Percentiles rank a stretch among this genome's conserved stretches.
Conservation (phyloP, 164 flowering plant species). For the Magnolia sinica region DNA sequence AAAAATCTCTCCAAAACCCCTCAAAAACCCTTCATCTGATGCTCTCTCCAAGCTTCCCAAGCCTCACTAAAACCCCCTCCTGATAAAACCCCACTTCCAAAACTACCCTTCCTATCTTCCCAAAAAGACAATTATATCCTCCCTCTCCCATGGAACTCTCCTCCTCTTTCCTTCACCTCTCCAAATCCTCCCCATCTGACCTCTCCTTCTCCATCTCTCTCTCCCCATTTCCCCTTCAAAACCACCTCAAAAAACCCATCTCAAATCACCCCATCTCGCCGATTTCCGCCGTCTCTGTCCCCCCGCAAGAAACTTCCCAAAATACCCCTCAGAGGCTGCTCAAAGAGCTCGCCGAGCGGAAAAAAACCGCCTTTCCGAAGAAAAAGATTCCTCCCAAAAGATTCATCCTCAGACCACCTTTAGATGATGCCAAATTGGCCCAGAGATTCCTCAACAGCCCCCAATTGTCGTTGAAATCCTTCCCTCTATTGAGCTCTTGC, state of each 20-base stretch:
- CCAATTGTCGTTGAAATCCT: constrained; percentile 77
- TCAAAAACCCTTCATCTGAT: constrained; percentile 1
- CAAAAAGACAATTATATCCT: no score
- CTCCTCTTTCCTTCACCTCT: constrained; percentile 41
- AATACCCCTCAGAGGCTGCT: constrained; percentile 85
- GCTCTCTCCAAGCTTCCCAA: background rate
- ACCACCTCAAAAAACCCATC: constrained; percentile 31
- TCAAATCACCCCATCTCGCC: constrained; percentile 18
- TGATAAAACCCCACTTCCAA: background rate
- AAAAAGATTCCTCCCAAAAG: constrained; percentile 69
- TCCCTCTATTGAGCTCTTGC: constrained; percentile 91
- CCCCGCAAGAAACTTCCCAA: constrained; percentile 41
- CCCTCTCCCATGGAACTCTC: constrained; percentile 50
- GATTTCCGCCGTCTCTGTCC: constrained; percentile 52
- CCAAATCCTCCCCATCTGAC: constrained; percentile 28
- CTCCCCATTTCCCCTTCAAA: constrained; percentile 41
- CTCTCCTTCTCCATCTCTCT: constrained; percentile 63
- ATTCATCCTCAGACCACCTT: constrained; percentile 80
- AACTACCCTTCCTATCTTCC: constrained; percentile 1
- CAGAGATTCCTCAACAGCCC: constrained; percentile 86
- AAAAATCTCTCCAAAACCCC: background rate
- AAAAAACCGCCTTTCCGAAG: constrained; percentile 56
- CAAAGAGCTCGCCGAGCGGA: constrained; percentile 86
- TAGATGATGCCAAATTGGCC: constrained; percentile 77
- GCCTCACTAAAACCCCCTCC: constrained; percentile 2